phyloP scores from a whole-genome alignment of 129 eudicot species.

The Escallonia herrerae region DNA sequence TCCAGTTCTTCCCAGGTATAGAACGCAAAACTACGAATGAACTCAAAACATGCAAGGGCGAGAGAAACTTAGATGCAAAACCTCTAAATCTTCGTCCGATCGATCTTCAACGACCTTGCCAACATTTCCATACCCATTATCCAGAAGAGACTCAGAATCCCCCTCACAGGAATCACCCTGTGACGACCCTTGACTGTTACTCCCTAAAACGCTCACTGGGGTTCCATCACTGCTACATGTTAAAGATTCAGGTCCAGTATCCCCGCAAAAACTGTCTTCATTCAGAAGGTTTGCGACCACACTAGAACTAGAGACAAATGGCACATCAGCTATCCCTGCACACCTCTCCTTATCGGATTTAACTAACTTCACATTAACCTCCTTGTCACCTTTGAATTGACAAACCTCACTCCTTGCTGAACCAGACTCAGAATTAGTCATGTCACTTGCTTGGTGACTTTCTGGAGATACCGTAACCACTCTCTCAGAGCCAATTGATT shows the following conservation, averaged over 20 bases:
- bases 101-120: slow-evolving; percentile 26
- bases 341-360: slow-evolving; percentile 1
- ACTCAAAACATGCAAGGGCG: neutral
- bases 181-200: slow-evolving; percentile 17
- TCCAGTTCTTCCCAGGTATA: neutral
- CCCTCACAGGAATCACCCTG: slow-evolving; percentile 24
- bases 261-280: slow-evolving; percentile 6
- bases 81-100: slow-evolving; percentile 38
- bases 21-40: neutral
- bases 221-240: slow-evolving; percentile 14
- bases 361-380: neutral
- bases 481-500: slow-evolving; percentile 32
- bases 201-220: slow-evolving; percentile 22
- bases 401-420: neutral
- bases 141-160: slow-evolving; percentile 24
- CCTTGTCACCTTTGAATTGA: slow-evolving; percentile 12
- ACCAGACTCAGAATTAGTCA: slow-evolving; percentile 10
- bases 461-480: slow-evolving; percentile 53
- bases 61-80: slow-evolving; percentile 29
- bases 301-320: slow-evolving; percentile 20
- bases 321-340: slow-evolving; percentile 18
- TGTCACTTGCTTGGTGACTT: slow-evolving; percentile 12
- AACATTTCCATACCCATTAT: slow-evolving; percentile 22
- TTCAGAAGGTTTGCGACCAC: slow-evolving; percentile 14
- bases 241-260: slow-evolving; percentile 12